A percentile compares a stretch with the other conserved stretches of the same genome.
phyloP scores from a whole-genome alignment of 164 flowering plant genomes.

The Annona cherimola region DNA sequence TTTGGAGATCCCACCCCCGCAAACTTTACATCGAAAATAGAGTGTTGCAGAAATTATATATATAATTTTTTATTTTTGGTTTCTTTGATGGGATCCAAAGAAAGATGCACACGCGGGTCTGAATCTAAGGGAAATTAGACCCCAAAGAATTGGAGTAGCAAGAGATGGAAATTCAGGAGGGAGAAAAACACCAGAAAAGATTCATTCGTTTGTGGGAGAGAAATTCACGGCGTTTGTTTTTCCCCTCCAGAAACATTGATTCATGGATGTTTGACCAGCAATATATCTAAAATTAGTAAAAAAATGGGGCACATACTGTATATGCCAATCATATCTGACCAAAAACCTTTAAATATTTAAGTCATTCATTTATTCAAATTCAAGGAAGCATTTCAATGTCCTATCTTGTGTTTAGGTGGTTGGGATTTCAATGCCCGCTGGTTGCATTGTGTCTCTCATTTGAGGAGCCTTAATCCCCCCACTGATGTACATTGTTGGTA shows the following conservation, averaged over 20 bases:
- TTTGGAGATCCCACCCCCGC: neutral
- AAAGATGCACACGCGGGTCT: neutral
- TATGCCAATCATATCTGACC: neutral
- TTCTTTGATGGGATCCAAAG: neutral
- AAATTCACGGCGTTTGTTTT: constrained; percentile 5
- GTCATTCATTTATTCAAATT: no score
- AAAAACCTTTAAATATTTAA: no score
- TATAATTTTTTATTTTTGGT: neutral
- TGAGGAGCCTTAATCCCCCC: no score
- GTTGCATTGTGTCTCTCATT: no score
- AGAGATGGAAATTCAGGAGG: constrained; percentile 11
- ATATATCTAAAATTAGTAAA: constrained; percentile 19
- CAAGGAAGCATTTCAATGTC: no score
- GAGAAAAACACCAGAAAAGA: neutral
- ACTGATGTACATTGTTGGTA: no score
- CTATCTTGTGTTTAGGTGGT: no score
- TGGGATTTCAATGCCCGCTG: no score
- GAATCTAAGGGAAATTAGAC: constrained; percentile 1
- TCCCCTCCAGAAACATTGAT: constrained; percentile 12
- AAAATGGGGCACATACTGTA: neutral
- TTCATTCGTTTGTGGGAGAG: constrained; percentile 23
- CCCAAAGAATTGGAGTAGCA: neutral
- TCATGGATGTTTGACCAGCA: constrained; percentile 16
- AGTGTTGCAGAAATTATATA: neutral
- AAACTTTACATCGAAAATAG: neutral